phyloP scores from a whole-genome alignment of 1,284 basidiomycete genomes.

The Ustilago lituana region DNA sequence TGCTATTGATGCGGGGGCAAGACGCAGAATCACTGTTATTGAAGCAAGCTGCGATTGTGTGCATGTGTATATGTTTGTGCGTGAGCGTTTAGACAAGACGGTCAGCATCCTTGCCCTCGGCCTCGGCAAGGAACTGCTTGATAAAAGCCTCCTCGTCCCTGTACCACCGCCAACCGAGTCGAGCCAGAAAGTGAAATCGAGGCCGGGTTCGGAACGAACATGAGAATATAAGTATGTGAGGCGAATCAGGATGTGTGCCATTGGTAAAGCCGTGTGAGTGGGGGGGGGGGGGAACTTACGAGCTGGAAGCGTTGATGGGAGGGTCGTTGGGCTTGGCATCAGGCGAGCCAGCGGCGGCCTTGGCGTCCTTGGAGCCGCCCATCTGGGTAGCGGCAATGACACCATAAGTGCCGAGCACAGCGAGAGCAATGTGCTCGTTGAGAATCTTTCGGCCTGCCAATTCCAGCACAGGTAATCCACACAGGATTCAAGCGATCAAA shows the following conservation, averaged over 20 bases:
- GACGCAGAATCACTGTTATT: too few relatives aligned
- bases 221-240: too few relatives aligned
- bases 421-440: constrained; percentile 64
- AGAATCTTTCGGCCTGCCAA: constrained; percentile 56
- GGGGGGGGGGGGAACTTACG: constrained; percentile 40
- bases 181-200: too few relatives aligned
- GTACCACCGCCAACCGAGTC: neutral
- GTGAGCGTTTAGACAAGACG: constrained; percentile 46
- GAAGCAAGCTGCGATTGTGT: too few relatives aligned
- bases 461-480: constrained; percentile 30
- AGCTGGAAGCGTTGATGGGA: constrained; percentile 57
- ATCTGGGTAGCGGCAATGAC: constrained; percentile 39
- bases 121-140: constrained; percentile 65
- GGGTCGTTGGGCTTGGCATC: constrained; percentile 42
- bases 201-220: too few relatives aligned
- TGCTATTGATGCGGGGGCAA: too few relatives aligned
- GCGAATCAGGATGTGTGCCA: too few relatives aligned
- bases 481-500: too few relatives aligned
- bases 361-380: constrained; percentile 34
- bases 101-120: constrained; percentile 47
- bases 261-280: too few relatives aligned
- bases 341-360: constrained; percentile 24
- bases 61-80: neutral
- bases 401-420: constrained; percentile 54
- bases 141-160: constrained; percentile 66